These are phyloP conservation scores for Penicillium sp. DNA, from an alignment of 2,329 filamentous ascomycete species.

Conservation along the genomic window DNA sequence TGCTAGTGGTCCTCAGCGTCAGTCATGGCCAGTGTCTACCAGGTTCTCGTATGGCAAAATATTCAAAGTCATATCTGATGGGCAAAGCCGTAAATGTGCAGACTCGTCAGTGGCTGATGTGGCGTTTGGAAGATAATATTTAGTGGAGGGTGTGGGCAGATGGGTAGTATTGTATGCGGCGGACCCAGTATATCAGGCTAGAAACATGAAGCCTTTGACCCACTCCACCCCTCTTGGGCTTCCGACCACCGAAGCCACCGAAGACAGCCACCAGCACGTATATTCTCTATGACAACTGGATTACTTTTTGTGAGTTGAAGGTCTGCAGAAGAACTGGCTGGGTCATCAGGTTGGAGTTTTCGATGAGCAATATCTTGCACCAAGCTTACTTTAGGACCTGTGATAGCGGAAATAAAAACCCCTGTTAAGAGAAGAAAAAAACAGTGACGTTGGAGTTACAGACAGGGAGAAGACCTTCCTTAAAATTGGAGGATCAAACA, in stretches of 20 bases:
- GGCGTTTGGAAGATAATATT: background rate
- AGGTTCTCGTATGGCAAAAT: background rate
- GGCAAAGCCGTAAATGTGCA: background rate
- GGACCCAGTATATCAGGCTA: background rate
- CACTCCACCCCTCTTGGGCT: background rate
- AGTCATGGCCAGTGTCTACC: background rate
- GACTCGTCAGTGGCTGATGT: background rate
- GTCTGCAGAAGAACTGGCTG: too few relatives aligned
- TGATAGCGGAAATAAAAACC: too few relatives aligned
- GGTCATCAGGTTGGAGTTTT: too few relatives aligned
- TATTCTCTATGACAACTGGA: too few relatives aligned
- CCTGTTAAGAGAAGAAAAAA: too few relatives aligned
- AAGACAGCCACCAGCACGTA: background rate
- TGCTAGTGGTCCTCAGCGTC: too few relatives aligned
- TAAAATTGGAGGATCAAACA: too few relatives aligned
- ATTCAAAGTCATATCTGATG: background rate
- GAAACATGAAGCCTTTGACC: background rate
- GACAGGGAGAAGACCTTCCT: too few relatives aligned
- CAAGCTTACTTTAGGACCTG: too few relatives aligned
- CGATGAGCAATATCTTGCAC: too few relatives aligned
- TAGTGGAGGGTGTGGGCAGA: background rate
- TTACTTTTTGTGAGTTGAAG: too few relatives aligned
- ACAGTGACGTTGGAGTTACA: too few relatives aligned
- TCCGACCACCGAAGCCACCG: background rate
- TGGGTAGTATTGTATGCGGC: background rate